Conservation (phyloP, 2,329 filamentous ascomycete genomes). For the Aspergillus pseudoglaucus region DNA sequence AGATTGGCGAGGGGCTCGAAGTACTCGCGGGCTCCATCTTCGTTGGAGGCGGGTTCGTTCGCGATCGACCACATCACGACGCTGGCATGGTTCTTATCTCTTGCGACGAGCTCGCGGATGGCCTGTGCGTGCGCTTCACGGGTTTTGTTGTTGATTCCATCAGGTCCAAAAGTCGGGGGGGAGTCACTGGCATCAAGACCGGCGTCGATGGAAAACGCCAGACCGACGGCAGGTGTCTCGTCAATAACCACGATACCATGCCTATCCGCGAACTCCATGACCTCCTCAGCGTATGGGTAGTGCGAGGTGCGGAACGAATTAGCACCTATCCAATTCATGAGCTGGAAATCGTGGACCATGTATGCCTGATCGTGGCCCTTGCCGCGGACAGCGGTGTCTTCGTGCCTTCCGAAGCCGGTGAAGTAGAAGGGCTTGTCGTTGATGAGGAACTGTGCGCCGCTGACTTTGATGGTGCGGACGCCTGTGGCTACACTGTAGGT, state of each 20-base stretch:
- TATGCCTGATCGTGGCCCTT: slow-evolving; percentile 25
- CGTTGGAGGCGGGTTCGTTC: slow-evolving; percentile 18
- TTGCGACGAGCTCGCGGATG: slow-evolving; percentile 16
- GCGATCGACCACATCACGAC: slow-evolving; percentile 22
- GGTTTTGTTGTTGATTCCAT: neutral
- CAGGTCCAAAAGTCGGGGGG: neutral
- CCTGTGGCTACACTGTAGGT: slow-evolving; percentile 17
- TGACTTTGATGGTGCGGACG: slow-evolving; percentile 15
- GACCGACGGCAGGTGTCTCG: slow-evolving; percentile 22
- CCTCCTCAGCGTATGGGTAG: slow-evolving; percentile 26
- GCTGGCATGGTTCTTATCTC: slow-evolving; percentile 22
- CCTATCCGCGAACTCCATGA: slow-evolving; percentile 23
- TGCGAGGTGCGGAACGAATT: slow-evolving; percentile 28
- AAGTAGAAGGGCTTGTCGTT: slow-evolving; percentile 24
- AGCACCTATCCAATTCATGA: slow-evolving; percentile 24
- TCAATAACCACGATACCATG: slow-evolving; percentile 24
- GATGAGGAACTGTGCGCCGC: slow-evolving; percentile 18
- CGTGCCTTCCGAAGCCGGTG: slow-evolving; percentile 25
- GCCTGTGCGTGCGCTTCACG: slow-evolving; percentile 15
- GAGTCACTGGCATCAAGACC: slow-evolving; percentile 4
- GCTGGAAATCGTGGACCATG: slow-evolving; percentile 26
- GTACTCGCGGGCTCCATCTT: slow-evolving; percentile 17
- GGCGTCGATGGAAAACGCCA: slow-evolving; percentile 12
- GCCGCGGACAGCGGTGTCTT: slow-evolving; percentile 20
- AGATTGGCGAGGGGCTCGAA: slow-evolving; percentile 18